Conservation (phyloP, 1,284 basidiomycete genomes). For the Moesziomyces aphidis region DNA sequence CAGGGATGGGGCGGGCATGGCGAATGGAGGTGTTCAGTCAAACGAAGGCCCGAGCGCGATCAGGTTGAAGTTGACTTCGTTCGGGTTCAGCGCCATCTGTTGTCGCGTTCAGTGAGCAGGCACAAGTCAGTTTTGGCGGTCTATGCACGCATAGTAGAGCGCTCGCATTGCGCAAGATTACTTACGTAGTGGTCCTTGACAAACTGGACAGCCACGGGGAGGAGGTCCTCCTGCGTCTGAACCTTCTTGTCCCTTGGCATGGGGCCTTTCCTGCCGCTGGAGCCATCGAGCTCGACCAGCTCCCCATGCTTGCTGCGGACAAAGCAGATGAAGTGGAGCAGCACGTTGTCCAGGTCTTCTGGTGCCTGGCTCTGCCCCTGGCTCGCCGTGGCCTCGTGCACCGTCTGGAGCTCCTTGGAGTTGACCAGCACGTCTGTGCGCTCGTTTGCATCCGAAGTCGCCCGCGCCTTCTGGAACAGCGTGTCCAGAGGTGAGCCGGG, state of each 20-base stretch:
- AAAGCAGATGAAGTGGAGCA: slow-evolving; percentile 67
- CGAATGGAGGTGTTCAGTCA: neutral
- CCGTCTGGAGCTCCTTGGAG: slow-evolving; percentile 47
- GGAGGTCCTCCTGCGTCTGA: slow-evolving; percentile 38
- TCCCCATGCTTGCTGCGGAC: slow-evolving; percentile 52
- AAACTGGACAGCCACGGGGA: slow-evolving; percentile 48
- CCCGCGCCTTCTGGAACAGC: slow-evolving; percentile 51
- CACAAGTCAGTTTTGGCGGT: neutral
- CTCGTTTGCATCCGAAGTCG: slow-evolving; percentile 21
- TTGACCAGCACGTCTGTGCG: slow-evolving; percentile 40
- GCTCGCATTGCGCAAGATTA: neutral
- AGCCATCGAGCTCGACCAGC: slow-evolving; percentile 63
- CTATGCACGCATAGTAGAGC: no score
- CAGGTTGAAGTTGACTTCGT: slow-evolving; percentile 63
- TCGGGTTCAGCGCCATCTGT: slow-evolving; percentile 59
- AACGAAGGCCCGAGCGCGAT: slow-evolving; percentile 58
- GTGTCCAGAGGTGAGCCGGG: slow-evolving; percentile 48
- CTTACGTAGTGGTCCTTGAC: slow-evolving; percentile 61
- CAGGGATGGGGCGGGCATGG: no score
- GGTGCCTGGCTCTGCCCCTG: slow-evolving; percentile 64
- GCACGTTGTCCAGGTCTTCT: slow-evolving; percentile 56
- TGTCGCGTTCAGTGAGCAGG: neutral
- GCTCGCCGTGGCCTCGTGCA: slow-evolving; percentile 56
- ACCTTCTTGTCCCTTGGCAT: slow-evolving; percentile 50
- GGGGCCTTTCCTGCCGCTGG: slow-evolving; percentile 59